Evolutionary conservation across 352 stramenopile genomes (phyloP).

Genomic region (Pythium sp.): DNA sequence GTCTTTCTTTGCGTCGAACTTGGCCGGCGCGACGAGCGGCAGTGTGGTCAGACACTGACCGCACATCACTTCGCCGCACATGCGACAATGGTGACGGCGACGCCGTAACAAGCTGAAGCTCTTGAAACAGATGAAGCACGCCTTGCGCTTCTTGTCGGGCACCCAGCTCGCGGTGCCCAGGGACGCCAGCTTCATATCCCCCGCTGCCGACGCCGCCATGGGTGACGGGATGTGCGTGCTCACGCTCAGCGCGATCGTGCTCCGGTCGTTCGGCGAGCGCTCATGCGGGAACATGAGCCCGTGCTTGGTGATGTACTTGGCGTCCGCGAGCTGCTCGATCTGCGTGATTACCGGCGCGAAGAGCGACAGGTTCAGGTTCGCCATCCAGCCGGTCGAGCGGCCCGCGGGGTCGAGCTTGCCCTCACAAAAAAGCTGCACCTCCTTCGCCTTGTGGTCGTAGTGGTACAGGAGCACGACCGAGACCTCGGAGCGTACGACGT

Average conservation of each 20-base stretch:
- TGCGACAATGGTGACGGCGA: conserved; percentile 71
- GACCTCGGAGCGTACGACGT: conserved; percentile 53
- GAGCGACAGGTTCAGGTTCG: conserved; percentile 58
- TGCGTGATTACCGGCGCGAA: conserved; percentile 61
- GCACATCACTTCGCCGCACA: conserved; percentile 78
- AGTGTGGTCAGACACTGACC: conserved; percentile 64
- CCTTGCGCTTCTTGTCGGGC: conserved; percentile 55
- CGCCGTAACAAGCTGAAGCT: conserved; percentile 60
- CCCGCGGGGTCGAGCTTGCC: conserved; percentile 51
- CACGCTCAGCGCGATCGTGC: conserved; percentile 26
- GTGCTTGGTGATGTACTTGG: conserved; percentile 83
- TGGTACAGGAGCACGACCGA: conserved; percentile 65
- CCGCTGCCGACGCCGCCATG: conserved; percentile 14
- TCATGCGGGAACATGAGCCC: conserved; percentile 60
- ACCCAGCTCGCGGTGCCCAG: conserved; percentile 44
- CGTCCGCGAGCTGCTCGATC: conserved; percentile 65
- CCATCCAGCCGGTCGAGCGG: conserved; percentile 43
- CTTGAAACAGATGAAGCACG: conserved; percentile 68
- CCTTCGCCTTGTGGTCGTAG: conserved; percentile 47
- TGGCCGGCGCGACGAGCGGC: conserved; percentile 45
- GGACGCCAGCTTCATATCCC: conserved; percentile 18
- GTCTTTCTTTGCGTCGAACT: conserved; percentile 10
- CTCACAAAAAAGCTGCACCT: conserved; percentile 69
- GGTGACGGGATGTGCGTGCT: conserved; percentile 31
- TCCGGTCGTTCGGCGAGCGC: conserved; percentile 5